A percentile compares a stretch with the other conserved stretches of the same genome.
These are phyloP conservation scores for Boletus sp. DNA, from an alignment of 768 basidiomycete genomes.

Conservation along the genomic window DNA sequence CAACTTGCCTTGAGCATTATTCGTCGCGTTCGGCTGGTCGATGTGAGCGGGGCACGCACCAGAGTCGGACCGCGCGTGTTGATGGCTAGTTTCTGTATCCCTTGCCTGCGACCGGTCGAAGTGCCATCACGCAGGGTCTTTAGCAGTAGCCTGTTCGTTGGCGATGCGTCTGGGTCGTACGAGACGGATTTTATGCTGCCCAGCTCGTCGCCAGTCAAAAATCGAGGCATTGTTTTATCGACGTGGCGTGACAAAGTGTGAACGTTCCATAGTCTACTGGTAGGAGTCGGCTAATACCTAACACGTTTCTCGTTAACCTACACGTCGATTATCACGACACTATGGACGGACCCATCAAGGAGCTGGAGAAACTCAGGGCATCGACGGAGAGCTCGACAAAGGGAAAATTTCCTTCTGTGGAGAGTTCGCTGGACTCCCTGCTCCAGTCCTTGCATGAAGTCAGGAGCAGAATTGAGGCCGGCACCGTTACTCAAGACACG, in stretches of 20 bases:
- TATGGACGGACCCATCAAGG: conserved; percentile 78
- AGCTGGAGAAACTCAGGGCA: conserved; percentile 73
- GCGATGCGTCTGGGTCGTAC: conserved; percentile 34
- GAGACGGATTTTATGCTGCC: conserved; percentile 66
- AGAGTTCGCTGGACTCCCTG: conserved; percentile 62
- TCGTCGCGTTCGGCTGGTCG: conserved; percentile 13
- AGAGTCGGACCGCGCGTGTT: conserved; percentile 29
- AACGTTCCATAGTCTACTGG: not conserved
- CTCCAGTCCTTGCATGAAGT: conserved; percentile 54
- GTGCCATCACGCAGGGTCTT: conserved; percentile 35
- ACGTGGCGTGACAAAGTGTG: conserved; percentile 25
- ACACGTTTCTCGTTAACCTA: not conserved
- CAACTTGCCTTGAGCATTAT: conserved; percentile 52
- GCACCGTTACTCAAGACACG: conserved; percentile 46
- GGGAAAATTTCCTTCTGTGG: conserved; percentile 52
- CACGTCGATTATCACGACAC: conserved; percentile 3
- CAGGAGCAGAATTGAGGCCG: conserved; percentile 49
- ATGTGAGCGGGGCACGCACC: conserved; percentile 33
- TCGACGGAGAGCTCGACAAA: conserved; percentile 46
- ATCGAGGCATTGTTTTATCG: conserved; percentile 50
- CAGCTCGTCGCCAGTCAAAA: conserved; percentile 75
- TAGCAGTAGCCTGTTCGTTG: conserved; percentile 34
- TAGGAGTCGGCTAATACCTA: not conserved
- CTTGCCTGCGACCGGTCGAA: conserved; percentile 31
- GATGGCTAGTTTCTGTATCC: conserved; percentile 41